Evolutionary conservation across 2,329 filamentous ascomycete genomes (phyloP).

Genomic region (Xylariaceae sp.): DNA sequence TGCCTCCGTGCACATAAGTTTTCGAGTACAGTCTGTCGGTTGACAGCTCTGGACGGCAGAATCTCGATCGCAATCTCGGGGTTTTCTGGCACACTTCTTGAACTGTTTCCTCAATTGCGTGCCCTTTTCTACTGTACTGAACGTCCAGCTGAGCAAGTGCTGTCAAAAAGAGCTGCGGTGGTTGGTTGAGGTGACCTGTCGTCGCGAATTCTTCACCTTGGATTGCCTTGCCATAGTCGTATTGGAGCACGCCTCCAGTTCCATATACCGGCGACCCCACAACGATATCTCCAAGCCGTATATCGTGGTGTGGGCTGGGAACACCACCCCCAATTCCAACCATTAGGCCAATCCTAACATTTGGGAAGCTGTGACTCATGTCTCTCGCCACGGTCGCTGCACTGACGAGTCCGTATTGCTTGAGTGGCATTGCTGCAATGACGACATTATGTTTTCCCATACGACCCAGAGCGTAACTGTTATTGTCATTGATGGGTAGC

Average conservation of each 20-base stretch:
- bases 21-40: slow-evolving; percentile 30
- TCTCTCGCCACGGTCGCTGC: slow-evolving; percentile 29
- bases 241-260: slow-evolving; percentile 6
- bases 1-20: neutral
- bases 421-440: slow-evolving; percentile 27
- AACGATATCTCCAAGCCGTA: slow-evolving; percentile 9
- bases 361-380: slow-evolving; percentile 31
- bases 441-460: slow-evolving; percentile 24
- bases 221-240: slow-evolving; percentile 6
- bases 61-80: slow-evolving; percentile 26
- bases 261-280: neutral
- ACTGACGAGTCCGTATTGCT: slow-evolving; percentile 24
- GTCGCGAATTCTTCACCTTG: neutral
- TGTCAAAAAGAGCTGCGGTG: neutral
- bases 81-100: slow-evolving; percentile 22
- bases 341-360: slow-evolving; percentile 31
- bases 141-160: slow-evolving; percentile 26
- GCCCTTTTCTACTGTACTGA: slow-evolving; percentile 15
- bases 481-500: neutral
- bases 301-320: slow-evolving; percentile 24
- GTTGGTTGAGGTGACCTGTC: slow-evolving; percentile 2
- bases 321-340: slow-evolving; percentile 37
- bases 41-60: slow-evolving; percentile 21
- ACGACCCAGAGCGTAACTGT: slow-evolving; percentile 13
- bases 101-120: slow-evolving; percentile 31